A percentile compares a stretch with the other conserved stretches of the same genome.
Conservation (phyloP, 371 early-diverging fungal genomes). For the Mycotypha africana region DNA sequence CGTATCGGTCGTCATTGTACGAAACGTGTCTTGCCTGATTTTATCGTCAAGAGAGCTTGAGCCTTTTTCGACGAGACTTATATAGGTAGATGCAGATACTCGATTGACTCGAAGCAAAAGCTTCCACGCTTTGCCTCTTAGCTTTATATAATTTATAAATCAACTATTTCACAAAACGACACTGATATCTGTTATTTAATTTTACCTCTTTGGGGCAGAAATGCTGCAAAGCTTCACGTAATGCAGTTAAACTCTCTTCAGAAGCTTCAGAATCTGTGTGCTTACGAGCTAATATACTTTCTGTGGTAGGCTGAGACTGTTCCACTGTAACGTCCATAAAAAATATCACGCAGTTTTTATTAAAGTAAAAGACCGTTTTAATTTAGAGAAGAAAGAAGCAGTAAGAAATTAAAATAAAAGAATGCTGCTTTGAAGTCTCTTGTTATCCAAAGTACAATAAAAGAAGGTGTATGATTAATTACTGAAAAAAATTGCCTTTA, state of each 20-base stretch:
- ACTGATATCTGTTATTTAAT: not conserved
- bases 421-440: no score
- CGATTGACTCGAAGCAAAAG: conserved; percentile 72
- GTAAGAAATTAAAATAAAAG: no score
- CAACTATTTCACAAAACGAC: not conserved
- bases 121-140: conserved; percentile 72
- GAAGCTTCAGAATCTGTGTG: conserved; percentile 12
- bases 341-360: no score
- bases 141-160: not conserved
- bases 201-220: conserved; percentile 23
- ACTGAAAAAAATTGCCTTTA: no score
- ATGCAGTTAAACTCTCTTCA: conserved; percentile 16
- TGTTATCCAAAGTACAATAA: no score
- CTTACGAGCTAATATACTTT: conserved; percentile 12
- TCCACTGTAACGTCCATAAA: no score
- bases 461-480: no score
- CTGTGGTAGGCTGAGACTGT: no score
- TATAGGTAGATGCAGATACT: conserved; percentile 73
- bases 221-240: conserved; percentile 7
- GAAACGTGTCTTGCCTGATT: conserved; percentile 86
- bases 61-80: conserved; percentile 64
- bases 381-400: no score
- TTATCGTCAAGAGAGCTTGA: conserved; percentile 69
- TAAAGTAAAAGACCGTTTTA: no score
- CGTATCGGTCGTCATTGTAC: conserved; percentile 82